phyloP scores from a whole-genome alignment of 2,329 filamentous ascomycete genomes.

The Fusarium scirpi region DNA sequence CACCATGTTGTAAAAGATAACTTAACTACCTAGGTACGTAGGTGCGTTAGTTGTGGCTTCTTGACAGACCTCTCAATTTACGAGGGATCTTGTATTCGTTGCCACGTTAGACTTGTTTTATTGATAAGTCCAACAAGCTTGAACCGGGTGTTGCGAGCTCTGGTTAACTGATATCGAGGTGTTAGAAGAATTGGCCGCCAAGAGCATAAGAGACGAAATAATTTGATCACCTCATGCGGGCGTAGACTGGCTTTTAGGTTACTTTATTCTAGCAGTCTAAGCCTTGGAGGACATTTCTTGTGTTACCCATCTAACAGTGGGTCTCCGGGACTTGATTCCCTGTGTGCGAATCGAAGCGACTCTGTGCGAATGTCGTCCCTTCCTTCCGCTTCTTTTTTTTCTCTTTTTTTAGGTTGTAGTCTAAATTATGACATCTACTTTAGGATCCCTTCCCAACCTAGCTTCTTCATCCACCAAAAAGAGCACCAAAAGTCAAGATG shows the following conservation, averaged over 20 bases:
- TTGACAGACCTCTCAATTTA: no score
- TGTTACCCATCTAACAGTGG: background rate
- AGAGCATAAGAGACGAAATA: background rate
- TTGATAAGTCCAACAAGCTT: no score
- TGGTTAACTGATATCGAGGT: no score
- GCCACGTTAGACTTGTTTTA: no score
- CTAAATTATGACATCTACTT: background rate
- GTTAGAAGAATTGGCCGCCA: background rate
- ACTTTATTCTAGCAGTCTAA: background rate
- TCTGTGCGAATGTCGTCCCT: background rate
- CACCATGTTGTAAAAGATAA: background rate
- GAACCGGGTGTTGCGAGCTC: no score
- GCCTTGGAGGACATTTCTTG: no score
- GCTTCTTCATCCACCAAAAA: background rate
- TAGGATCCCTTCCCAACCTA: background rate
- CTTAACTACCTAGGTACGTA: no score
- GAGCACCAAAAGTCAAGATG: constrained; percentile 19
- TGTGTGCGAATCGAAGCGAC: background rate
- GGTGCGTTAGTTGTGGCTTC: no score
- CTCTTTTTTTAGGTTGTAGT: background rate
- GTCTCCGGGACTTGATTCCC: background rate
- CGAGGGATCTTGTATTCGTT: no score
- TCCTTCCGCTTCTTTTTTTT: background rate
- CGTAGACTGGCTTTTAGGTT: background rate
- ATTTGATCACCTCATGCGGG: background rate